Base-by-base conservation (phyloP, 2,329 filamentous ascomycete species). In the Botryosphaeria dothidea region DNA sequence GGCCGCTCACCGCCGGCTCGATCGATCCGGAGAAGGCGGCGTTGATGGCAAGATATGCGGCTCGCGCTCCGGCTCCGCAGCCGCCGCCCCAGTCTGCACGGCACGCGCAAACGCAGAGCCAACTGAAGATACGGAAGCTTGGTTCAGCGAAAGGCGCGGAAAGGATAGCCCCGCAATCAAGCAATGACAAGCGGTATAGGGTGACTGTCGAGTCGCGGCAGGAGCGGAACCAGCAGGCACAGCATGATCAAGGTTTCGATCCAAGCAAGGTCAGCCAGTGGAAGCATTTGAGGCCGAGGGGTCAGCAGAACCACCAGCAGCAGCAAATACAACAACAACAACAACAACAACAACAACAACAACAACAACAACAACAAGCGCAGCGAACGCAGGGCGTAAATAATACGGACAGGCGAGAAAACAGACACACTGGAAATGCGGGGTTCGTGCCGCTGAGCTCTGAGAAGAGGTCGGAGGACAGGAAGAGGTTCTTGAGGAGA, bases 251-350 rank as follows among this genome's bases (percentile, higher is more conserved):
- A 25, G 43, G 27, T 11, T 63, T 52, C n/a, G 60, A 63, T 21
- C 15, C 21, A 27, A 13, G 6, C 17, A 63, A 49, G 36, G 17
- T n/a, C 29, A 9, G 17, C 9, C 29, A 49, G 34, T 65, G 62
- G 52, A 34, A 25, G 36, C 62, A 65, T 17, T 36, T 65, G 62
- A 36, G 11, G 25, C 21, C 49, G 23, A 64, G 19, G 29, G 17
- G 23, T 6, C 41, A 21, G 13, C 27, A 36, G 4, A 11, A n/a
- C 13, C 51, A 25, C 31, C 11, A 38, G 1, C 4, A 17, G 3
- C 25, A 15, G 56, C 49, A 15, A n/a, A 17, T 34, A 21, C 27
- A 13, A 29, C 17, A n/a, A 9, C 29, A 19, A 13, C 49, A 13
- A 19, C 29, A 52, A 29, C 27, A 19, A 8, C 48, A 27, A 6